These are phyloP conservation scores for Stachybotrys echinatus DNA, from an alignment of 2,329 filamentous ascomycete species.

Conservation along the genomic window DNA sequence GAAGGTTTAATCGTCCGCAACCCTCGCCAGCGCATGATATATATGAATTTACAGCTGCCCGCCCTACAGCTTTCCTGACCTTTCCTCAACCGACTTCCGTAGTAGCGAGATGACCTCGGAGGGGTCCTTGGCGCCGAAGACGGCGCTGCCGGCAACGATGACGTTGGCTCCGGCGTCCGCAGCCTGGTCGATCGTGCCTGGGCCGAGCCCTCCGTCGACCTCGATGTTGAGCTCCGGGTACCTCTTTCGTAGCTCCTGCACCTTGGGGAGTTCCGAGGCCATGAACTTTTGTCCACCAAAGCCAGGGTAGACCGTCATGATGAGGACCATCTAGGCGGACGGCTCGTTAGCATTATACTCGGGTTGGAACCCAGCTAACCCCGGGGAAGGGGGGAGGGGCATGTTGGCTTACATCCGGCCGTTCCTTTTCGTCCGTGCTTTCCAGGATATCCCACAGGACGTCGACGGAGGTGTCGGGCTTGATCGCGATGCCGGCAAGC, in stretches of 20 bases:
- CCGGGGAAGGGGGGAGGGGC: not conserved
- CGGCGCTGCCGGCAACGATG: slow-evolving; percentile 92
- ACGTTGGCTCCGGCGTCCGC: slow-evolving; percentile 96
- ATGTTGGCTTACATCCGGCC: slow-evolving; percentile 70
- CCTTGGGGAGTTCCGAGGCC: slow-evolving; percentile 91
- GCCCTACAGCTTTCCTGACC: slow-evolving; percentile 31
- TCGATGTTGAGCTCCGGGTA: slow-evolving; percentile 96
- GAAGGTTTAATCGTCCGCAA: too few species aligned
- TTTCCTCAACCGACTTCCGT: slow-evolving; percentile 70
- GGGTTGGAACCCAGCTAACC: not conserved
- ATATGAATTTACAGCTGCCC: slow-evolving; percentile 2
- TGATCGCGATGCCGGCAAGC: slow-evolving; percentile 91
- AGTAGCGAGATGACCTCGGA: slow-evolving; percentile 79
- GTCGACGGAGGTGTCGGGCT: slow-evolving; percentile 85
- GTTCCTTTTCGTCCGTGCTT: slow-evolving; percentile 63
- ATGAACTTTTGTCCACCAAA: slow-evolving; percentile 99
- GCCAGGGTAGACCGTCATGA: slow-evolving; percentile 97
- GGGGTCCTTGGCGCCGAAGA: slow-evolving; percentile 89
- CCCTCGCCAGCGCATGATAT: too few species aligned
- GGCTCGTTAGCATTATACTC: not conserved
- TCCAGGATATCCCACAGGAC: slow-evolving; percentile 90
- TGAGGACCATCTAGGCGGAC: slow-evolving; percentile 84
- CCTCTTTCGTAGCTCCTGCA: slow-evolving; percentile 70
- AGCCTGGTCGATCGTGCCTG: slow-evolving; percentile 86
- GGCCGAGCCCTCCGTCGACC: slow-evolving; percentile 87